A percentile compares a stretch with the other conserved stretches of the same genome.
phyloP scores from a whole-genome alignment of 192 early-diverging fungal species.

The Dimargaris xerosporica region DNA sequence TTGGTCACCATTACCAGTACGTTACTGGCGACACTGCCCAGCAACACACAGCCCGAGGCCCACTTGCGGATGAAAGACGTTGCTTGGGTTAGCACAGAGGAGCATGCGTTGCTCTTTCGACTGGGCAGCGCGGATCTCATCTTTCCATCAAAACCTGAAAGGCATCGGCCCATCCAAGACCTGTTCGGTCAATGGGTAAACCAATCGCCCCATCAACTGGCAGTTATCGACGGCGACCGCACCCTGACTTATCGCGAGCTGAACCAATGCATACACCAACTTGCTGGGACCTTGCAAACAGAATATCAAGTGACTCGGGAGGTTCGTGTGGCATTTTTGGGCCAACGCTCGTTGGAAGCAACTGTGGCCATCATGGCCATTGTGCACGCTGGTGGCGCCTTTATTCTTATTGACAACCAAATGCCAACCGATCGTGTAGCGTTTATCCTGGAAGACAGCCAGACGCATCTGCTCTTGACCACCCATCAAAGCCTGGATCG shows the following conservation, averaged over 20 bases:
- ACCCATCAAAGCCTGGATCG: not conserved
- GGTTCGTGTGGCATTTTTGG: not conserved
- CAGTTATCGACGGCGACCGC: not conserved
- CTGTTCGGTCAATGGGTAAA: too few relatives aligned
- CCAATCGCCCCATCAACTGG: not conserved
- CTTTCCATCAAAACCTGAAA: too few relatives aligned
- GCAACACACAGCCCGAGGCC: too few relatives aligned
- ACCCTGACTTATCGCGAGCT: not conserved
- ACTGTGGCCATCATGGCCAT: conserved; percentile 1
- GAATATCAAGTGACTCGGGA: not conserved
- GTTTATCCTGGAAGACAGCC: conserved; percentile 2
- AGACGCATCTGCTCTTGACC: not conserved
- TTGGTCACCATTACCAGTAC: too few relatives aligned
- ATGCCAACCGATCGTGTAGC: not conserved
- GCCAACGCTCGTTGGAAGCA: not conserved
- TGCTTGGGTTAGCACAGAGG: too few relatives aligned
- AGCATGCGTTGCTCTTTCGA: too few relatives aligned
- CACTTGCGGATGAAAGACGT: too few relatives aligned
- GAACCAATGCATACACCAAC: not conserved
- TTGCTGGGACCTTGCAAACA: not conserved
- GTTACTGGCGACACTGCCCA: too few relatives aligned
- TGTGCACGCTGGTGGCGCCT: conserved; percentile 2
- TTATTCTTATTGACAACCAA: not conserved
- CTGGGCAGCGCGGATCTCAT: too few relatives aligned
- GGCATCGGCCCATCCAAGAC: too few relatives aligned